Conservation (phyloP, 2,329 filamentous ascomycete genomes). For the Parastagonospora avenae region DNA sequence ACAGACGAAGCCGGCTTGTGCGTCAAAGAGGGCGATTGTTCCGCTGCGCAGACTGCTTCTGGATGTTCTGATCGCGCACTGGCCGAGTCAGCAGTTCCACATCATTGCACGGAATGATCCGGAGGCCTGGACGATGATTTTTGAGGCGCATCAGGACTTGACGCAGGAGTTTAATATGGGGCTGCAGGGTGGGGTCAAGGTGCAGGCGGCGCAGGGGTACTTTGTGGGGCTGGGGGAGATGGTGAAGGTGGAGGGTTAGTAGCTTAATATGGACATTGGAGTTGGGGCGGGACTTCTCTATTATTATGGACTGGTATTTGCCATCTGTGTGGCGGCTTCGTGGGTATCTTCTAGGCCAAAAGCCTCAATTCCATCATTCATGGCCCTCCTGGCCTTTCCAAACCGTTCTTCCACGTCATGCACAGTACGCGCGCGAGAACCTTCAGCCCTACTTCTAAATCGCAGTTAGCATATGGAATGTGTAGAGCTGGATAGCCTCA, state of each 20-base stretch:
- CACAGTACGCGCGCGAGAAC: no score
- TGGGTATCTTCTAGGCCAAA: no score
- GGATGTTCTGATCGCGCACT: constrained; percentile 12
- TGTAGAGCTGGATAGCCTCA: no score
- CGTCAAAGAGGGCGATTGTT: neutral
- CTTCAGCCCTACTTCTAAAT: no score
- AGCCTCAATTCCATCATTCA: no score
- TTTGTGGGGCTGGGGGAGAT: neutral
- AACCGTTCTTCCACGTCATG: no score
- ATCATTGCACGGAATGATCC: constrained; percentile 3
- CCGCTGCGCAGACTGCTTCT: constrained; percentile 16
- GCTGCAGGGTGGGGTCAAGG: constrained; percentile 7
- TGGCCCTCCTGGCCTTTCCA: no score
- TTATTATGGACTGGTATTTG: neutral
- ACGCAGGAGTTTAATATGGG: constrained; percentile 16
- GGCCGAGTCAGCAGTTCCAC: constrained; percentile 4
- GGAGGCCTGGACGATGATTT: constrained; percentile 12
- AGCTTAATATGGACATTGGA: neutral
- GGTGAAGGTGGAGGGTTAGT: neutral
- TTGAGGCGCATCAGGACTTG: constrained; percentile 13
- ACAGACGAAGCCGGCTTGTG: neutral
- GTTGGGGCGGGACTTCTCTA: neutral
- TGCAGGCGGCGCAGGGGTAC: constrained; percentile 7
- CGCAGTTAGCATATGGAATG: no score
- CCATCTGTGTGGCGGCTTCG: no score